Conservation (phyloP, 169 alveolate species). For the Theileria luwenshuni region DNA sequence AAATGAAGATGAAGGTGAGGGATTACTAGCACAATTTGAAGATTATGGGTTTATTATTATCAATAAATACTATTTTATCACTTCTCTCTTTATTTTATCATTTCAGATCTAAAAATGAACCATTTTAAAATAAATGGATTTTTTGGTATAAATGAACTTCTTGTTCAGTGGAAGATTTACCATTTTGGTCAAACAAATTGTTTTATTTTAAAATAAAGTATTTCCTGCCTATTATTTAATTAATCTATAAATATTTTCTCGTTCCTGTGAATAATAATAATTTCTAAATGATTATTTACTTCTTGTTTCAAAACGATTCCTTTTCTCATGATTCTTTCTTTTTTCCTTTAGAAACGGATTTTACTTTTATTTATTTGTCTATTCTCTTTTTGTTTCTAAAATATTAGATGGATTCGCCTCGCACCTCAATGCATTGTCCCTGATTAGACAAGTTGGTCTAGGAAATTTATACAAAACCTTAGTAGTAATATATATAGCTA, state of each 20-base stretch:
- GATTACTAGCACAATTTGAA: not conserved
- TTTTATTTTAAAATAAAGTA: not conserved
- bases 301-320: not conserved
- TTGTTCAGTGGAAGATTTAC: slow-evolving; percentile 11
- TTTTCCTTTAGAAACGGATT: no score
- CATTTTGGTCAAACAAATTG: not conserved
- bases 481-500: not conserved
- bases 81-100: not conserved
- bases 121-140: not conserved
- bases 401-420: not conserved
- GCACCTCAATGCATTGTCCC: slow-evolving; percentile 16
- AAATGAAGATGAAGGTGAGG: not conserved
- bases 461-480: not conserved
- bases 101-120: not conserved
- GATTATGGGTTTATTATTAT: not conserved
- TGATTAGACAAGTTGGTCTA: slow-evolving; percentile 1
- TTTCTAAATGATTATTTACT: not conserved
- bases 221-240: not conserved
- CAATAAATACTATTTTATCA: not conserved
- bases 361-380: not conserved
- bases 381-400: not conserved
- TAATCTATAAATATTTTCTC: not conserved
- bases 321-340: not conserved
- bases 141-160: not conserved
- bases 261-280: not conserved